Evolutionary conservation across 2,329 filamentous ascomycete genomes (phyloP), one percentile per base, ranked within the genome.

Genomic region (Trichoderma arundinaceum): DNA sequence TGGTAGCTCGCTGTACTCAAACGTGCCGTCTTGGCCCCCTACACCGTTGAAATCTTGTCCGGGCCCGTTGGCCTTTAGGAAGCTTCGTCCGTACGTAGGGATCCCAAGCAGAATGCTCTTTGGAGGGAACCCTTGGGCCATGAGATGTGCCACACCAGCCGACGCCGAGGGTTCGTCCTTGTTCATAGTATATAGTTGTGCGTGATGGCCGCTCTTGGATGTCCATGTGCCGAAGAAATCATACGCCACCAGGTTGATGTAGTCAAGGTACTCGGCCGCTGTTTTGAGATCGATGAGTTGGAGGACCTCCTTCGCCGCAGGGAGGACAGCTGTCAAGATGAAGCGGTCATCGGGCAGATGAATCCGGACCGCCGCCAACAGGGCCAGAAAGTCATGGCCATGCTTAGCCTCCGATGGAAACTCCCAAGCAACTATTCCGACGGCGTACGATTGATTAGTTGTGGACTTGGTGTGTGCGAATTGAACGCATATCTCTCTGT

Each of bases 181-280:
- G 62, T 77, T 80, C 65, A 87, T 83, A 1, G 87, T 80, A 73
- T 88, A 91, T 1, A 95, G 84, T 74, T 93, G 91, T 4, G 91
- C 86, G 63, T 94, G 92, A 74, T 94, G 90, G 7, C 91, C 91
- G 52, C 86, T 86, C 65, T 84, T 84, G 35, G 80, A 74, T 1
- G 85, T 86, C 91, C 91, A 94, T 3, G 86, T 81, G 1, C 91
- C 91, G 32, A 85, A 88, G 73, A 94, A 91, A 76, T 95, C 91
- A 76, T 93, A 95, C 1, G 91, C 86, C 85, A 90, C 92, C 41
- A 95, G 79, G 75, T 94, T 94, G 75, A 95, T 79, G 68, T 89
- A 84, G 76, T 94, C 90, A 41, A 95, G 81, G 70, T 91, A 88
- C 52, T 85, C 79, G 57, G 88, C 83, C 10, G 88, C 86, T 65